A percentile compares a stretch with the other conserved stretches of the same genome.
phyloP scores from a whole-genome alignment of 768 basidiomycete genomes.

The Boletus coccyginus region DNA sequence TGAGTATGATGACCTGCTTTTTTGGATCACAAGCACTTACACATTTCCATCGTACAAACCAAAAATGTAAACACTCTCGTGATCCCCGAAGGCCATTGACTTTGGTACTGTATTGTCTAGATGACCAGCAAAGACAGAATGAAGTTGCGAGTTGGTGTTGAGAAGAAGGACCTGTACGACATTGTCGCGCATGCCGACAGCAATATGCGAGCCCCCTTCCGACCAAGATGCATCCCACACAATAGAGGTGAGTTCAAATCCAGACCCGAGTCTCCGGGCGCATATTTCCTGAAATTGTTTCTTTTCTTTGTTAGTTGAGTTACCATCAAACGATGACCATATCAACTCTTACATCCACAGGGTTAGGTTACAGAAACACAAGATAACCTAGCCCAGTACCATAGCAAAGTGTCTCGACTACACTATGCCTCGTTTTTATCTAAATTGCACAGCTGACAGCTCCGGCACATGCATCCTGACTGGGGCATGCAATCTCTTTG shows the following conservation, averaged over 20 bases:
- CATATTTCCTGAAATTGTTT: background rate
- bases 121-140: constrained; percentile 2
- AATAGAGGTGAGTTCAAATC: background rate
- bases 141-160: background rate
- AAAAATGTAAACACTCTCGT: background rate
- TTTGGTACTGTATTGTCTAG: constrained; percentile 4
- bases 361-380: background rate
- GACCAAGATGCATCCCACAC: background rate
- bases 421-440: background rate
- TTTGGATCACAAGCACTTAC: background rate
- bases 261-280: background rate
- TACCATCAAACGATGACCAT: too few relatives aligned
- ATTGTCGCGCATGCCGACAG: constrained; percentile 3
- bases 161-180: constrained; percentile 5
- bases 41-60: constrained; percentile 8
- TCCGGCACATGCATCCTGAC: background rate
- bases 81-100: background rate
- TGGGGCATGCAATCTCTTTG: background rate
- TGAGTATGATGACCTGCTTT: background rate
- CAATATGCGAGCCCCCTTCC: background rate
- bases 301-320: too few relatives aligned
- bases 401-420: constrained; percentile 5
- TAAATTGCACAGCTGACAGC: constrained; percentile 1
- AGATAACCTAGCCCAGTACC: constrained; percentile 4
- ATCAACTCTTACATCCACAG: constrained; percentile 4